Conservation (phyloP, 1,284 basidiomycete species). For the Ustilago xerochloae region DNA sequence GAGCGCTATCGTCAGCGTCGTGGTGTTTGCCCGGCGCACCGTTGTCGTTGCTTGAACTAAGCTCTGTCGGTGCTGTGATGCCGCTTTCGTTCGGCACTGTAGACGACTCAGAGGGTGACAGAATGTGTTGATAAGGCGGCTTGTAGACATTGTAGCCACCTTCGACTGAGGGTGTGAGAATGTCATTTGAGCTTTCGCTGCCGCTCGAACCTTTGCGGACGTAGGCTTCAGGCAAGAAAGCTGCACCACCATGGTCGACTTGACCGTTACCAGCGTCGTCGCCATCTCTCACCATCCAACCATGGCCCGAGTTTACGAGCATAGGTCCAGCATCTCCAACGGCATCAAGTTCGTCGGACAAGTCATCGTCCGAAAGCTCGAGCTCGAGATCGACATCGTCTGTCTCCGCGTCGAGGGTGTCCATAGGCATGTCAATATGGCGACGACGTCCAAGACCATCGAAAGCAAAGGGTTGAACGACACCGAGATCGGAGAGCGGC, state of each 20-base stretch:
- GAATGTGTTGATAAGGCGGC: conserved; percentile 53
- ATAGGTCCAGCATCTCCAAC: conserved; percentile 9
- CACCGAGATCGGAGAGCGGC: conserved; percentile 20
- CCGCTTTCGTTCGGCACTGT: conserved; percentile 3
- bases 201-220: conserved; percentile 32
- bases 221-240: conserved; percentile 30
- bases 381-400: conserved; percentile 51
- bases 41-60: not conserved
- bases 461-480: conserved; percentile 16
- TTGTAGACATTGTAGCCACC: conserved; percentile 64
- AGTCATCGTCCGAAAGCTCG: conserved; percentile 57
- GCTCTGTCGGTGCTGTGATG: not conserved
- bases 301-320: conserved; percentile 51
- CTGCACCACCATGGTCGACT: conserved; percentile 3
- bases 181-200: conserved; percentile 39
- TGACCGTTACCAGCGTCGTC: conserved; percentile 5
- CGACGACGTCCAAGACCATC: conserved; percentile 40
- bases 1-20: not conserved
- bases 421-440: conserved; percentile 11
- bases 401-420: conserved; percentile 15
- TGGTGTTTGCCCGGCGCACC: not conserved
- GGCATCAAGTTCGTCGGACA: conserved; percentile 38
- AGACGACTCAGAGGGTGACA: conserved; percentile 15
- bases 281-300: conserved; percentile 43
- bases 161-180: conserved; percentile 60